These are phyloP conservation scores for Tricholoma furcatifolium DNA, from an alignment of 768 basidiomycete species.

Conservation along the genomic window DNA sequence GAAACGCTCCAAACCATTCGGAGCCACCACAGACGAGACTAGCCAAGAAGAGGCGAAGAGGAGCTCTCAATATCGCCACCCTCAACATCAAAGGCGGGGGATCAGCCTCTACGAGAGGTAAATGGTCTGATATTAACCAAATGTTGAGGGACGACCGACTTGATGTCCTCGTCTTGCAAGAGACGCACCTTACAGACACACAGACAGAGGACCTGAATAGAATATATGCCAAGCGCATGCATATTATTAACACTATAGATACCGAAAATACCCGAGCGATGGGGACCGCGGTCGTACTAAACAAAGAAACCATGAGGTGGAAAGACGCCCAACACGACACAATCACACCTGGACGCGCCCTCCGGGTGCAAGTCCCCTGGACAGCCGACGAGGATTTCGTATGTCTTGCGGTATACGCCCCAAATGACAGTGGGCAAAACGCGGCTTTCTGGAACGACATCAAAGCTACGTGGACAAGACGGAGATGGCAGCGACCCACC, in stretches of 20 bases:
- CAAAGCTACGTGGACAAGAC: not conserved
- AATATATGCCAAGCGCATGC: conserved; percentile 8
- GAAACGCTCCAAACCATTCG: too few relatives aligned
- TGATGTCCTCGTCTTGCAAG: conserved; percentile 27
- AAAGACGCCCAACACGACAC: conserved; percentile 4
- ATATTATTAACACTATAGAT: conserved; percentile 16
- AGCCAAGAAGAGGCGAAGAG: not conserved
- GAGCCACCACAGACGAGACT: too few relatives aligned
- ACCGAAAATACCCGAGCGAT: conserved; percentile 25
- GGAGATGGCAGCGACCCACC: not conserved
- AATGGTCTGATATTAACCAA: conserved; percentile 26
- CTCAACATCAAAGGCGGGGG: not conserved
- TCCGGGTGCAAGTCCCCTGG: conserved; percentile 15
- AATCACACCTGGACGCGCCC: conserved; percentile 22
- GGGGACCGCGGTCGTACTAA: conserved; percentile 28
- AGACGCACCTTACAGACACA: conserved; percentile 27
- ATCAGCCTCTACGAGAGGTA: not conserved
- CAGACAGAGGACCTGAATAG: conserved; percentile 1
- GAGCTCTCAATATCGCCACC: not conserved
- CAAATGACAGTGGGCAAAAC: not conserved
- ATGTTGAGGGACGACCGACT: conserved; percentile 23
- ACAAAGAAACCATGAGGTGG: too few relatives aligned
- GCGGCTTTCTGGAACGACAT: not conserved
- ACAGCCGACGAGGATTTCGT: conserved; percentile 1
- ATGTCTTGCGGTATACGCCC: not conserved